phyloP scores from a whole-genome alignment of 2,329 filamentous ascomycete genomes.

The Daldinia eschscholtzii region DNA sequence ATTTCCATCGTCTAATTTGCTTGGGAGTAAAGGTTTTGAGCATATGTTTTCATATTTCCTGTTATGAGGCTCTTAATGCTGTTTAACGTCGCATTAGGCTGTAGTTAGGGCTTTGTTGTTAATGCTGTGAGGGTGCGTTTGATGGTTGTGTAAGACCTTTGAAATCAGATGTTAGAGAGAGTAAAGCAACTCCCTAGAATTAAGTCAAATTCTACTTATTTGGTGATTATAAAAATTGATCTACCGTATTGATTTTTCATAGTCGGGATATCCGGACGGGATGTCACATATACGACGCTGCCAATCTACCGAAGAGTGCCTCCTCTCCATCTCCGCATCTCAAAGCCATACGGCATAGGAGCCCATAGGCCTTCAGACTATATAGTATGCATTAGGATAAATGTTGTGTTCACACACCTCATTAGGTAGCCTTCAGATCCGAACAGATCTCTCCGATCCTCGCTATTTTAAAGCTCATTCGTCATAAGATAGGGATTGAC shows the following conservation, averaged over 20 bases:
- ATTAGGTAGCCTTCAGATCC: neutral
- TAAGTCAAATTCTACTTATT: neutral
- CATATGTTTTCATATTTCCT: neutral
- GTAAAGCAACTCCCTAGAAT: neutral
- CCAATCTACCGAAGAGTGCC: neutral
- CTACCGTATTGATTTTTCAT: neutral
- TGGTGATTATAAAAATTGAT: neutral
- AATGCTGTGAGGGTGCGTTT: neutral
- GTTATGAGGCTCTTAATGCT: neutral
- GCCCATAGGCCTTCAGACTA: neutral
- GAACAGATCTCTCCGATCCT: neutral
- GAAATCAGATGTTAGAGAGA: neutral
- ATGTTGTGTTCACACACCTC: neutral
- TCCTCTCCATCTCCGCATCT: neutral
- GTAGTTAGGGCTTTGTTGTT: neutral
- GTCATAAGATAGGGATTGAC: neutral
- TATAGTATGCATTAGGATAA: neutral
- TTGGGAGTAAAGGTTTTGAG: neutral
- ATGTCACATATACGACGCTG: slow-evolving; percentile 3
- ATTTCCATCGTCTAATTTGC: neutral
- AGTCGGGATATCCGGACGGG: neutral
- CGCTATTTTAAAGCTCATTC: neutral
- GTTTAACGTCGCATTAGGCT: neutral
- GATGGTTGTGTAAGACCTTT: neutral
- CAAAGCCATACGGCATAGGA: neutral